Evolutionary conservation across 306 rosid genomes (phyloP).

Genomic region (Corylus heterophylla): DNA sequence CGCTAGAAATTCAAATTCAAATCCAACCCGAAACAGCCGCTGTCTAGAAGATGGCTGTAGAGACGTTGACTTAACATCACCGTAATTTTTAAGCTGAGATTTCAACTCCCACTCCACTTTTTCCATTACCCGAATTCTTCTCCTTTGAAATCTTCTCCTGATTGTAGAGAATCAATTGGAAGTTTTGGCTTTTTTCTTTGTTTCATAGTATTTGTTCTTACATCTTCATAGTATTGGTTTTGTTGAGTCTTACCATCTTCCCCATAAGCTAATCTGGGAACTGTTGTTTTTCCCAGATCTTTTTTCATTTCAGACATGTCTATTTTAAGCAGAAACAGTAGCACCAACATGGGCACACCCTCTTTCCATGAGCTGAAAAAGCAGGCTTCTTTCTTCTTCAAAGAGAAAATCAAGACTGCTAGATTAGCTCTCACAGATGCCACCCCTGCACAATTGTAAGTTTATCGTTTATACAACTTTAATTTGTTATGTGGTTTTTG

Average conservation of each 20-base stretch:
- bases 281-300: not conserved
- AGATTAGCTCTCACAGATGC: constrained; percentile 96
- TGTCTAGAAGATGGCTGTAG: constrained; percentile 8
- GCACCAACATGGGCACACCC: constrained; percentile 49
- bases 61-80: constrained; percentile 33
- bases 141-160: constrained; percentile 32
- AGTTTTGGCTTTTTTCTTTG: not conserved
- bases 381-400: constrained; percentile 92
- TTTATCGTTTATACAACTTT: not conserved
- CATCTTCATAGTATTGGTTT: constrained; percentile 16
- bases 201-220: not conserved
- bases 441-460: constrained; percentile 82
- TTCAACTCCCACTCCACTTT: constrained; percentile 7
- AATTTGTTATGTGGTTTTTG: constrained; percentile 2
- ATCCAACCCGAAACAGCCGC: constrained; percentile 30
- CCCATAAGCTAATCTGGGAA: not conserved
- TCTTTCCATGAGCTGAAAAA: constrained; percentile 72
- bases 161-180: not conserved
- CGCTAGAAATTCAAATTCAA: constrained; percentile 2
- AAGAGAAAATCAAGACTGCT: constrained; percentile 88
- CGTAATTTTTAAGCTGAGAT: not conserved
- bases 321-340: constrained; percentile 38
- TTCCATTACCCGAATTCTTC: constrained; percentile 5
- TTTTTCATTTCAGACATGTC: constrained; percentile 39
- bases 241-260: constrained; percentile 11